A percentile compares a stretch with the other conserved stretches of the same genome.
These are phyloP conservation scores for Lasiodiplodia citricola DNA, from an alignment of 2,329 filamentous ascomycete species.

Conservation along the genomic window DNA sequence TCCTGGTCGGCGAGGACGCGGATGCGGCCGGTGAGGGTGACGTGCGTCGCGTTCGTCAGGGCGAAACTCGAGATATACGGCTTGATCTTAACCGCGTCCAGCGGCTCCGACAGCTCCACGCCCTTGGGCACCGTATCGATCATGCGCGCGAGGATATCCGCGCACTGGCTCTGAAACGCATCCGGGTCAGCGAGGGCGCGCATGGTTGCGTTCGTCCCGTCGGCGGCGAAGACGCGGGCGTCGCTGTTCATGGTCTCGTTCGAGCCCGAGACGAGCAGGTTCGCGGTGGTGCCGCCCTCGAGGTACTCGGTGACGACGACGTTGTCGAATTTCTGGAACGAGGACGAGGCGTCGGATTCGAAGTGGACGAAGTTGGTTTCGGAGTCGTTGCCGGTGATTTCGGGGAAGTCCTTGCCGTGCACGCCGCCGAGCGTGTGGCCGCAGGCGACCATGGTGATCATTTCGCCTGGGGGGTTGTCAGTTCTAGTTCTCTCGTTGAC, in stretches of 20 bases:
- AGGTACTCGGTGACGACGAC: slow-evolving; percentile 25
- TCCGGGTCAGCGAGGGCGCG: slow-evolving; percentile 10
- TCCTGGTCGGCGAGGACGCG: background rate
- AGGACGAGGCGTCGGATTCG: background rate
- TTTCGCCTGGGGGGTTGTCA: background rate
- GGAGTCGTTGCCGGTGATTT: slow-evolving; percentile 17
- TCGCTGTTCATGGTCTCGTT: slow-evolving; percentile 16
- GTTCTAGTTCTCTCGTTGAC: background rate
- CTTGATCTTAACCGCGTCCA: background rate
- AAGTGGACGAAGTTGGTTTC: slow-evolving; percentile 22
- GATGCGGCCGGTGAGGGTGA: slow-evolving; percentile 18
- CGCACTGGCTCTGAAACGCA: slow-evolving; percentile 2
- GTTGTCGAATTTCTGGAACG: slow-evolving; percentile 16
- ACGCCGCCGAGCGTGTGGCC: slow-evolving; percentile 22
- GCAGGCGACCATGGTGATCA: slow-evolving; percentile 25
- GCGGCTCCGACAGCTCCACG: background rate
- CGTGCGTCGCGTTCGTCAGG: slow-evolving; percentile 2
- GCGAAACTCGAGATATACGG: background rate
- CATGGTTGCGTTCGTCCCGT: slow-evolving; percentile 17
- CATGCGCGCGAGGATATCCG: slow-evolving; percentile 18
- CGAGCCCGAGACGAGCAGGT: background rate
- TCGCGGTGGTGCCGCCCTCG: background rate
- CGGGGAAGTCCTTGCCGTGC: slow-evolving; percentile 17
- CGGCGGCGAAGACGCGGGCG: slow-evolving; percentile 25
- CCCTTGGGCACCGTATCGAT: slow-evolving; percentile 14